Conservation (phyloP, 306 rosid species). For the Trifolium fragiferum region DNA sequence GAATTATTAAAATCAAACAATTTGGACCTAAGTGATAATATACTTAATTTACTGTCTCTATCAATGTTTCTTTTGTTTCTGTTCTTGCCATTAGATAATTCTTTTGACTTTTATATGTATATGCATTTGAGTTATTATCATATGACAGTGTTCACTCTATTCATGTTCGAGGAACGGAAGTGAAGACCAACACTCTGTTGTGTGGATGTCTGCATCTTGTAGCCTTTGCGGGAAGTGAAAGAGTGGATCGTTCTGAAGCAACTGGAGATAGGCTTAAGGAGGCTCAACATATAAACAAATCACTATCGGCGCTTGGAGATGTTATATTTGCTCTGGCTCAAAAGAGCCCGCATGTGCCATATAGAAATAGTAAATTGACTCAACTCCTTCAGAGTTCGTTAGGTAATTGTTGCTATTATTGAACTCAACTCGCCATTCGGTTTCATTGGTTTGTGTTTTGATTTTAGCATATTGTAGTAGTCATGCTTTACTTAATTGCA, state of each 20-base stretch:
- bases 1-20: slow-evolving; percentile 70
- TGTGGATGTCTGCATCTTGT: slow-evolving; percentile 93
- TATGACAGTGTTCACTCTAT: slow-evolving; percentile 78
- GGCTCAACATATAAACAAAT: slow-evolving; percentile 98
- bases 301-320: slow-evolving; percentile 97
- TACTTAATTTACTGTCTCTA: slow-evolving; percentile 36
- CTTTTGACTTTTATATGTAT: slow-evolving; percentile 7
- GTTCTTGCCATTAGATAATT: slow-evolving; percentile 17
- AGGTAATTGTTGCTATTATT: slow-evolving; percentile 57
- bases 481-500: slow-evolving; percentile 29
- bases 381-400: slow-evolving; percentile 98
- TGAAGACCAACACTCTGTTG: slow-evolving; percentile 74
- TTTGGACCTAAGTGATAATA: slow-evolving; percentile 70
- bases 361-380: slow-evolving; percentile 97
- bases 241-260: slow-evolving; percentile 97
- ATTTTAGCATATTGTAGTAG: slow-evolving; percentile 5
- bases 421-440: slow-evolving; percentile 25
- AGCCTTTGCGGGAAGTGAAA: slow-evolving; percentile 98
- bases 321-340: slow-evolving; percentile 95
- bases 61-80: slow-evolving; percentile 38
- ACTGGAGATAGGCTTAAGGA: slow-evolving; percentile 99
- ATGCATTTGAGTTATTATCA: slow-evolving; percentile 21
- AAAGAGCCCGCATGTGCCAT: slow-evolving; percentile 89
- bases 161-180: slow-evolving; percentile 93
- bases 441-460: too few relatives aligned